phyloP scores from a whole-genome alignment of 2,329 filamentous ascomycete species.

The Alternaria novae-zelandiae region DNA sequence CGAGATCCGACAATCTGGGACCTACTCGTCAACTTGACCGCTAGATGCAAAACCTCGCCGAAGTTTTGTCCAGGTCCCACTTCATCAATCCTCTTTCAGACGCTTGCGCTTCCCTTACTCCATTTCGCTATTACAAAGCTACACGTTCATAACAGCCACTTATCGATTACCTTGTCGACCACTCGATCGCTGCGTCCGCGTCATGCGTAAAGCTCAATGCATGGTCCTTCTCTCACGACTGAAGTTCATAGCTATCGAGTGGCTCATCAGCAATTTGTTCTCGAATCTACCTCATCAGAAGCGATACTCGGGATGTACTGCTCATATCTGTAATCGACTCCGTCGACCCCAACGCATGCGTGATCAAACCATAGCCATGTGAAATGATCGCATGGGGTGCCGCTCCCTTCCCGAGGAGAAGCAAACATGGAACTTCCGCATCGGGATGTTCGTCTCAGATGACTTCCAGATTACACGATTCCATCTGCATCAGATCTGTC shows the following conservation, averaged over 20 bases:
- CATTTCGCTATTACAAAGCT: conserved; percentile 3
- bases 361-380: not conserved
- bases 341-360: not conserved
- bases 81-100: conserved; percentile 14
- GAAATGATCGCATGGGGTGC: not conserved
- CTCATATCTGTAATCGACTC: not conserved
- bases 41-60: conserved; percentile 20
- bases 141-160: conserved; percentile 10
- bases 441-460: conserved; percentile 18
- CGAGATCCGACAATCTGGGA: conserved; percentile 15
- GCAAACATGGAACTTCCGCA: not conserved
- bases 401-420: not conserved
- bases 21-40: conserved; percentile 6
- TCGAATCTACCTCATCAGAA: not conserved
- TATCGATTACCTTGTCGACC: not conserved
- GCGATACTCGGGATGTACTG: not conserved
- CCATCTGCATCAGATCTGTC: conserved; percentile 18
- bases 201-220: not conserved
- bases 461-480: conserved; percentile 12
- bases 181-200: not conserved
- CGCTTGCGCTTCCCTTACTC: conserved; percentile 19
- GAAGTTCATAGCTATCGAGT: not conserved
- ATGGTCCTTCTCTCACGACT: not conserved
- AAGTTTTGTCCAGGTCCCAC: conserved; percentile 19
- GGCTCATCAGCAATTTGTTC: not conserved